Base-by-base conservation (phyloP, 257 asterid species). In the Echites panduratus region DNA sequence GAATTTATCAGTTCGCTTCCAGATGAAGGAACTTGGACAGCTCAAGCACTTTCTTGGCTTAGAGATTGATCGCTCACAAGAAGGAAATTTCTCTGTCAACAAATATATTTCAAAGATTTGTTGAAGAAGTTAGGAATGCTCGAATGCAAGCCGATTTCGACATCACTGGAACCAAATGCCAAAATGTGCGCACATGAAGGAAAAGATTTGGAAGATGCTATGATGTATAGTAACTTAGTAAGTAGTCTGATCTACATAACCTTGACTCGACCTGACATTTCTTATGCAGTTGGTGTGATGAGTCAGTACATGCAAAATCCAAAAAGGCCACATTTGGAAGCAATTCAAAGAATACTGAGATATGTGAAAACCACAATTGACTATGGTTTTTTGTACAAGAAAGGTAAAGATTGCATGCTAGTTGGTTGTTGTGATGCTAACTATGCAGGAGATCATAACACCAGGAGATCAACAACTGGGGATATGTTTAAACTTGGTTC, bases 31-130 rank as follows among this genome's bases (percentile, higher is more conserved):
- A 17, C 66, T 29, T 52, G 48, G 75, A 0, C 0, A 58, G 9
- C 52, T 22, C 38, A 24, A 58, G 13, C 65, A 26, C 16, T 58
- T 64, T 40, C 69, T 64, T 64, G 70, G 70, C 17, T 29, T 65
- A 20, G 29, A 65, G 70, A 1, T 65, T 40, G 70, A 64, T 11
- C 45, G 4, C 17, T 12, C n/a, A 11, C 19, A 29, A 27, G 68
- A 62, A 35, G 44, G 45, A 13, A 38, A 1, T 38, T 38, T 41
- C 70, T 64, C 14, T 6, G 9, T 16, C 47, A 32, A 5, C 68
- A 14, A 63, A 63, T 32, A 19, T 26, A 61, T 61, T 24, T 43
- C 0, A 61, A 5, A 27, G 67, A 61, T 61, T 32, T 61, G 67
- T 22, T 63, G 1, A 10, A 35, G 11, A 63, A 35, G 9, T 63